Base-by-base conservation (phyloP, 805 yeast species). In the Torulaspora maleeae region DNA sequence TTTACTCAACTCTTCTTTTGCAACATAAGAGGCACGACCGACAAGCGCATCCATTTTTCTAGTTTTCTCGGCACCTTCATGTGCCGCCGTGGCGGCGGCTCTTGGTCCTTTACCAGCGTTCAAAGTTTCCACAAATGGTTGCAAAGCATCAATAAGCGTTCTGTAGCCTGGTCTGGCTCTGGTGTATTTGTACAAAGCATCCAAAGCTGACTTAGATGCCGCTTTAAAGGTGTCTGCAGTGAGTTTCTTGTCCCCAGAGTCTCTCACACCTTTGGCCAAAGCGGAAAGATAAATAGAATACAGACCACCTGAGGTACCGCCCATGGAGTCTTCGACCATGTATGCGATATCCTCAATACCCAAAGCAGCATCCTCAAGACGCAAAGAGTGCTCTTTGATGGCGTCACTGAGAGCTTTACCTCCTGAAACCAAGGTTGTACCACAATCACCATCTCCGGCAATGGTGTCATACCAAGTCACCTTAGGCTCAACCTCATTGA, bases 381-480 rank as follows among this genome's bases (percentile, higher is more conserved):
- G 53, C 43, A 49, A 40, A 3, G 48, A 32, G 25, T 41, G 53
- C 7, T 49, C 41, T 15, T 47, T 29, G 34, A 49, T 49, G 20
- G 53, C 50, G 29, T 49, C 53, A 5, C 37, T 41, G 30, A 49
- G 38, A 9, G 44, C 53, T 38, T 43, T 33, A 33, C 53, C 53
- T 22, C 95, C 95, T 20, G 76, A 71, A 10, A 79, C 83, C 47
- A 87, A 69, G 1, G 95, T 86, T 52, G 85, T 89, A 28, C 95
- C 95, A 64, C 95, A 87, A 60, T 86, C 95, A 48, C 95, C 95
- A 62, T 86, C 95, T 40, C 95, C 95, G 1, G 88, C 95, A 50
- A 79, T 71, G 2, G 93, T 84, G 59, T 86, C 95, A 56, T 82
- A 83, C 50, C 77, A 74, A 2, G 95, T 87, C 58, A 86, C 81